Conservation (phyloP, 495 filamentous ascomycete genomes). For the Clavariopsis aquatica region DNA sequence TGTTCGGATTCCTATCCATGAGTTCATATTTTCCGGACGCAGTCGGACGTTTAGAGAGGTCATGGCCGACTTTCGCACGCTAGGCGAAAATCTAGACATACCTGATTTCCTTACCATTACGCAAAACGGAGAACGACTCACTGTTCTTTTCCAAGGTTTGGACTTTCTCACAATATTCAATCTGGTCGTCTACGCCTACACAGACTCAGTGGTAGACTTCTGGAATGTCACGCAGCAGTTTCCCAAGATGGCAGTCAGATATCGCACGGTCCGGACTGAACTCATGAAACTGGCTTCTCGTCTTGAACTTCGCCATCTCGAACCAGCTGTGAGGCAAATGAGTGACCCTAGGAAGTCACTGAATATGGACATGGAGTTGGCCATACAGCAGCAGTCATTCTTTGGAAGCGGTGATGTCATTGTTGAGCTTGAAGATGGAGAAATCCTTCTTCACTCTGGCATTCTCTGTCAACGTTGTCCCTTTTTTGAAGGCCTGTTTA, state of each 20-base stretch:
- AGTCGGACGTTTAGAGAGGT: constrained; percentile 67
- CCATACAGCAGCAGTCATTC: constrained; percentile 65
- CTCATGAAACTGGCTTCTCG: constrained; percentile 75
- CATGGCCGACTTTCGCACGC: constrained; percentile 54
- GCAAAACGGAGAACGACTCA: constrained; percentile 50
- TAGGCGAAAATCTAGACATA: constrained; percentile 42
- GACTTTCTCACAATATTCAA: constrained; percentile 79
- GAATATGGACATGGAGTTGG: constrained; percentile 65
- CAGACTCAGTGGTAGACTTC: constrained; percentile 75
- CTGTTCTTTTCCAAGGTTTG: constrained; percentile 63
- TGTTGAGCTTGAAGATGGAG: constrained; percentile 70
- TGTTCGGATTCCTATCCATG: constrained; percentile 75
- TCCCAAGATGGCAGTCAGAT: constrained; percentile 63
- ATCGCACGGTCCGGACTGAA: constrained; percentile 76
- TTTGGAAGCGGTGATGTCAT: constrained; percentile 74
- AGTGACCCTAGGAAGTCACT: constrained; percentile 61
- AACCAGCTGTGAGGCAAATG: constrained; percentile 75
- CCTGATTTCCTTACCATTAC: constrained; percentile 64
- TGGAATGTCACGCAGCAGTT: constrained; percentile 73
- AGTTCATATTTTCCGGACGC: constrained; percentile 72
- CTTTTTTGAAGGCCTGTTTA: constrained; percentile 88
- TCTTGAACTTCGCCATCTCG: constrained; percentile 67
- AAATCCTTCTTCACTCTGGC: constrained; percentile 69
- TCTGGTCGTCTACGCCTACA: constrained; percentile 76
- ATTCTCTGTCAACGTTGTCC: constrained; percentile 83